Base-by-base conservation (phyloP, 345 rosid species). In the Boechera retrofracta region DNA sequence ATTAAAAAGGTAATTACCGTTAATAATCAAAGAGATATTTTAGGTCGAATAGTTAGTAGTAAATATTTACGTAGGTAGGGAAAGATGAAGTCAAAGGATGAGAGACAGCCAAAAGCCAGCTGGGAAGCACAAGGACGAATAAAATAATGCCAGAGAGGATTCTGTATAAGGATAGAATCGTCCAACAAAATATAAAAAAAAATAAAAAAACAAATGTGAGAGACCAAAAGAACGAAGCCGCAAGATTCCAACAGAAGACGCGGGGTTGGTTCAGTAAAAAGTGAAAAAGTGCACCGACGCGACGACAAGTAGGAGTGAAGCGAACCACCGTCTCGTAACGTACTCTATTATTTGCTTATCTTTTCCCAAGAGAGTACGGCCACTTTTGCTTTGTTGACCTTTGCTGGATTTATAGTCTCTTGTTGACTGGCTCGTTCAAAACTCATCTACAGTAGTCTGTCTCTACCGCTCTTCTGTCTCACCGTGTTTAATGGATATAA, bases 41-140 rank as follows among this genome's bases (percentile, higher is more conserved):
- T n/a, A 57, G 12, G 64, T 7, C 9, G 29, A 45, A 44, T 12
- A 44, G 65, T 12, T 33, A 41, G 45, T 41, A 55, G 71, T 35
- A 44, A 45, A 6, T 36, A 35, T 24, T 67, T 10, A 57, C 54
- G 18, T 53, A 59, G 57, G 49, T 13, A 41, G 65, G 4, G 15
- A 64, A 31, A 59, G 39, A 71, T 6, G 49, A 65, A 55, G 74
- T 53, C 64, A 79, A 68, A 61, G 66, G 71, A 18, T 15, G 78
- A 44, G 70, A 53, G 64, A 73, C 85, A 67, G 67, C 72, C 60
- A 29, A 8, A 28, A 55, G 32, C 67, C 67, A 74, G 87, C 83
- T 79, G 86, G 79, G 64, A 55, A 79, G 44, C 85, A 84, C 62
- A 71, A 57, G 55, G 72, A 74, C 78, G 52, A 69, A 81, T 81